phyloP scores from a whole-genome alignment of 352 stramenopile genomes.

The Thraustochytrium sp. region DNA sequence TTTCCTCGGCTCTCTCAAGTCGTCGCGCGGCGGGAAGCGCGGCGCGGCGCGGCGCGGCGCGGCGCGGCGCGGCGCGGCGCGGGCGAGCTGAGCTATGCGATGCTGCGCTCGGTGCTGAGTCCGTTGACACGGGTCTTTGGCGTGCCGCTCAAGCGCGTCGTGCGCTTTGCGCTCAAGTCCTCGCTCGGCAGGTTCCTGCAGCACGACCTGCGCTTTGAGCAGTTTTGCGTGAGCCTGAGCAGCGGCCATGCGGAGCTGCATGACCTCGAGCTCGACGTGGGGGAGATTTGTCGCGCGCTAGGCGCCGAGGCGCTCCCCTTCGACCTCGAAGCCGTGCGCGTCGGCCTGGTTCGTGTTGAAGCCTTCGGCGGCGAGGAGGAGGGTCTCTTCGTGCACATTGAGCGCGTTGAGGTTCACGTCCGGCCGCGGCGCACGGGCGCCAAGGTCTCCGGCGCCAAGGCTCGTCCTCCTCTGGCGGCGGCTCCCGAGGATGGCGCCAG shows the following conservation, averaged over 20 bases:
- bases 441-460: neutral
- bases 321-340: neutral
- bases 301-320: neutral
- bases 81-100: neutral
- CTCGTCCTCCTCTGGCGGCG: neutral
- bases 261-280: constrained; percentile 7
- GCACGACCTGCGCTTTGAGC: constrained; percentile 29
- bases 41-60: too few relatives aligned
- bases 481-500: neutral
- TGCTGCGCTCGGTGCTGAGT: constrained; percentile 6
- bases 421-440: neutral
- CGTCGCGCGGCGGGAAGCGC: too few relatives aligned
- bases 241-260: constrained; percentile 17
- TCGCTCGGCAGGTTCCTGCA: constrained; percentile 7
- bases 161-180: constrained; percentile 24
- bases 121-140: constrained; percentile 1
- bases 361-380: constrained; percentile 32
- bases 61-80: too few relatives aligned
- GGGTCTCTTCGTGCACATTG: neutral
- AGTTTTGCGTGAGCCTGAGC: constrained; percentile 32
- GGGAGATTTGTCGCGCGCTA: neutral
- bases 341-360: neutral
- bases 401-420: neutral
- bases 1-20: too few relatives aligned
- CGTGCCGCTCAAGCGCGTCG: constrained; percentile 11